phyloP scores from a whole-genome alignment of 305 asterid species.

The Rubia peregrina region DNA sequence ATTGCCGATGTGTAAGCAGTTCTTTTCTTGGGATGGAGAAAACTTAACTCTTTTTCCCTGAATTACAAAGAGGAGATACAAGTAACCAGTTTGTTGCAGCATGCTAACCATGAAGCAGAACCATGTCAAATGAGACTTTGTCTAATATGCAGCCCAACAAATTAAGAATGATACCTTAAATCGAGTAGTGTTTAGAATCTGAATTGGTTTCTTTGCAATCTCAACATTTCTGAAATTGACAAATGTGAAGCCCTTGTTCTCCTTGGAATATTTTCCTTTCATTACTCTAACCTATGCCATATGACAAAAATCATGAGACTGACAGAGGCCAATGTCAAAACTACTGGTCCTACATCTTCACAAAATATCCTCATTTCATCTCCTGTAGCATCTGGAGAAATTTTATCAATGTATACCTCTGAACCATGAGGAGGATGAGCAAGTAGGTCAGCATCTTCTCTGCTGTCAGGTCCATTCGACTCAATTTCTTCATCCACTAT shows the following conservation, averaged over 20 bases:
- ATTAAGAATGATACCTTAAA: constrained; percentile 41
- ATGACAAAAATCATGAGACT: constrained; percentile 9
- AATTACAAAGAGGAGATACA: not conserved
- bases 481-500: constrained; percentile 61
- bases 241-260: constrained; percentile 88
- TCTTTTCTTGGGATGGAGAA: constrained; percentile 82
- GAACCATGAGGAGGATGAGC: constrained; percentile 22
- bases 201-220: constrained; percentile 75
- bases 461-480: constrained; percentile 28
- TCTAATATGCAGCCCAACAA: not conserved
- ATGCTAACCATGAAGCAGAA: not conserved
- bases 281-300: constrained; percentile 72
- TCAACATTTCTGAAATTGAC: constrained; percentile 73
- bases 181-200: constrained; percentile 69
- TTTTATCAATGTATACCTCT: no score
- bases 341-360: not conserved
- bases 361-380: no score
- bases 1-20: constrained; percentile 76
- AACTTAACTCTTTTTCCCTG: constrained; percentile 79
- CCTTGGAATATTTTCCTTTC: constrained; percentile 67
- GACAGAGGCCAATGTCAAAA: not conserved
- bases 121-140: not conserved
- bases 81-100: constrained; percentile 1
- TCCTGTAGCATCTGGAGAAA: no score
- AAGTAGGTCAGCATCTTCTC: constrained; percentile 65